A percentile compares a stretch with the other conserved stretches of the same genome.
Evolutionary conservation across 176 grass and related monocot species (phyloP).

Genomic region (bread wheat (Triticum aestivum)): IWGSC_CS_RefSeq_v2.1 NC_057810.1:261323031-261323530

Average conservation of each 20-base stretch:
- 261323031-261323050: no score
- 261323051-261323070: no score
- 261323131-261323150: no score
- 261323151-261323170: no score
- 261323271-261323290: no score
- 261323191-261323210: no score
- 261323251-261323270: neutral
- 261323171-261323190: no score
- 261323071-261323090: no score
- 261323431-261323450: neutral
- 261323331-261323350: neutral
- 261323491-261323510: neutral
- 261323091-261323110: no score
- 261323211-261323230: no score
- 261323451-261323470: neutral
- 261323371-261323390: neutral
- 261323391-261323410: neutral
- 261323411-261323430: neutral
- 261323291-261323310: neutral
- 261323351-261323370: neutral
- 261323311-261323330: neutral
- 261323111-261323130: no score
- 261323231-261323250: no score
- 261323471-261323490: neutral
- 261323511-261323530: neutral